These are phyloP conservation scores for Huntiella moniliformis DNA, from an alignment of 2,329 filamentous ascomycete genomes.

Conservation along the genomic window DNA sequence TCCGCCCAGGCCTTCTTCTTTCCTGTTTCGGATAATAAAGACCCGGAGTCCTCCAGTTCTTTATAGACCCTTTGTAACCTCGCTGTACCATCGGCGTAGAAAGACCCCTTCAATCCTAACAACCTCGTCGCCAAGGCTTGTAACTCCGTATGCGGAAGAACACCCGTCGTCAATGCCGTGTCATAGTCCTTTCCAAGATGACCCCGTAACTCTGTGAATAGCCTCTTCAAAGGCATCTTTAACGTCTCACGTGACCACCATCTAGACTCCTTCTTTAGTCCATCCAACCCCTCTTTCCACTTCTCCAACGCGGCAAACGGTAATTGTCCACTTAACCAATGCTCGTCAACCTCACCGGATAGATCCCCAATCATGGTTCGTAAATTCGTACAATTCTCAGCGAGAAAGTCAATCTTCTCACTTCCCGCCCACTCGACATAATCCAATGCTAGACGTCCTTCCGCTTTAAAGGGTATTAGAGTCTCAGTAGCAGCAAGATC, in stretches of 20 bases:
- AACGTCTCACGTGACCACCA: slow-evolving; percentile 12
- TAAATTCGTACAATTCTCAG: slow-evolving; percentile 10
- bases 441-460: slow-evolving; percentile 10
- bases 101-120: slow-evolving; percentile 5
- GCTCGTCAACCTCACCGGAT: slow-evolving; percentile 13
- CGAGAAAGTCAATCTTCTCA: slow-evolving; percentile 10
- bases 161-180: slow-evolving; percentile 17
- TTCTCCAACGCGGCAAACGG: slow-evolving; percentile 8
- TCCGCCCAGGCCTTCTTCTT: slow-evolving; percentile 6
- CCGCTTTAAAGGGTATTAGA: slow-evolving; percentile 16
- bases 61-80: slow-evolving; percentile 6
- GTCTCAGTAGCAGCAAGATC: slow-evolving; percentile 25
- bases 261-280: slow-evolving; percentile 3
- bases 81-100: slow-evolving; percentile 6
- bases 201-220: slow-evolving; percentile 8
- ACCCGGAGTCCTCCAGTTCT: slow-evolving; percentile 1
- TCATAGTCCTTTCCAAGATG: slow-evolving; percentile 11
- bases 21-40: slow-evolving; percentile 7
- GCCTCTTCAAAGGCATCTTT: slow-evolving; percentile 10
- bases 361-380: slow-evolving; percentile 5
- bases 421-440: slow-evolving; percentile 10
- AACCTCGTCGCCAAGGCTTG: slow-evolving; percentile 10
- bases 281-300: slow-evolving; percentile 1
- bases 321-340: slow-evolving; percentile 16
- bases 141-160: slow-evolving; percentile 13